Evolutionary conservation across 345 rosid genomes (phyloP), one percentile per base, ranked within the genome.

Genomic region (Rhodamnia argentea): DNA sequence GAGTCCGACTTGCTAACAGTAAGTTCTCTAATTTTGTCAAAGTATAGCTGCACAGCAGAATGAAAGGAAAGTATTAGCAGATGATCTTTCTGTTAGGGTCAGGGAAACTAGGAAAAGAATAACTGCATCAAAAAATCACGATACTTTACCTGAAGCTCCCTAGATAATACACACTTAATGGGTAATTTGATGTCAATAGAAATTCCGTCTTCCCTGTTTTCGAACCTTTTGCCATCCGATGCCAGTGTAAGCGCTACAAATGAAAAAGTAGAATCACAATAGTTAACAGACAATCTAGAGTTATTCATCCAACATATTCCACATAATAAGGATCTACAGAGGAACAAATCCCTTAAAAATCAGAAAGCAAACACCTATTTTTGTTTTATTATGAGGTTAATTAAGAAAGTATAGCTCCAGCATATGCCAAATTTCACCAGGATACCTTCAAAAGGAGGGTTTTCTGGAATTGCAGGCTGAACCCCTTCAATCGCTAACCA

Each of bases 401-500:
- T 60, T 52, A n/a, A 62, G 47, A 27, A 51, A 4, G 86, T 22
- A n/a, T 37, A 18, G 81, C 37, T 70, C 81, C 81, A 29, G 62
- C 50, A 18, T 44, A 52, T 52, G 57, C 60, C 84, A 83, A 40
- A 42, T 64, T 70, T 70, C 3, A 55, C 37, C 26, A 52, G 9
- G 18, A 75, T 87, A 96, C 99, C 97, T 91, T 94, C 93, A 85
- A 90, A 82, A 13, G 94, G 90, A 87, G 93, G 91, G 87, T 94
- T 96, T 87, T 95, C 96, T 0, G 95, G 95, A 85, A 95, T 92
- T 55, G 93, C 92, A 84, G 98, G 99, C 87, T 95, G 99, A 85
- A 94, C 89, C 37, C 99, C 99, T 94, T 96, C 99, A 90, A 96
- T 89, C 42, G 98, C 98, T 42, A 95, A 91, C 98, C 99, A 95